Evolutionary conservation across 768 basidiomycete genomes (phyloP), one percentile per base, ranked within the genome.

Genomic region (Tulasnella sp.): DNA sequence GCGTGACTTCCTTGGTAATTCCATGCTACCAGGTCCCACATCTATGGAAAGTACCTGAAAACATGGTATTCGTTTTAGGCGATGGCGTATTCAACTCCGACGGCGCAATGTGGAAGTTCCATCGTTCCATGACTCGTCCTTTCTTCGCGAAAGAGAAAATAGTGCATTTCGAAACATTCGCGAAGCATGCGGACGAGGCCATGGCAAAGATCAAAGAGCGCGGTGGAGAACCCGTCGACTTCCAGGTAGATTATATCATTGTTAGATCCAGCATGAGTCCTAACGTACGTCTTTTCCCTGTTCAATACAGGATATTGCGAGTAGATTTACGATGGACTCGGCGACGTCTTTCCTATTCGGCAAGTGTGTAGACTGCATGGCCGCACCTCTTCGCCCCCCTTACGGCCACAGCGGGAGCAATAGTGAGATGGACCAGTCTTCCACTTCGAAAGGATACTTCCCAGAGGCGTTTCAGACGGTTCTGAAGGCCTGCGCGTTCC

Each of bases 51-150:
- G 43, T 70, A 70, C 15, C 73, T 78, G 73, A 68, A 69, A 2
- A 72, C 75, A 1, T 73, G 84, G 10, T 68, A 25, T 29, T 19
- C 22, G n/a, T 52, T 7, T 27, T 84, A 15, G 84, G 84, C 0
- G 74, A 75, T 10, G 84, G 84, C 0, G 80, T 82, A 4, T 81
- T 82, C 68, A 81, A 79, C 61, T 74, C 58, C 34, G 64, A 65
- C 30, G 63, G 64, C n/a, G 80, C 83, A 0, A 74, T 79, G 69
- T 86, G 85, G 85, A 86, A 81, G 81, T 83, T 83, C 64, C 83
- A 85, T 66, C 79, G 84, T 9, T 65, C 74, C 2, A 82, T 87
- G 73, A 81, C 82, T 0, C 78, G 85, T 0, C 84, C 84, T 0
- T 85, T 86, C 72, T 86, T 87, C 71, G 77, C 68, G 55, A 75